Evolutionary conservation across 768 basidiomycete species (phyloP).

Genomic region (Tricholoma matsutake): DNA sequence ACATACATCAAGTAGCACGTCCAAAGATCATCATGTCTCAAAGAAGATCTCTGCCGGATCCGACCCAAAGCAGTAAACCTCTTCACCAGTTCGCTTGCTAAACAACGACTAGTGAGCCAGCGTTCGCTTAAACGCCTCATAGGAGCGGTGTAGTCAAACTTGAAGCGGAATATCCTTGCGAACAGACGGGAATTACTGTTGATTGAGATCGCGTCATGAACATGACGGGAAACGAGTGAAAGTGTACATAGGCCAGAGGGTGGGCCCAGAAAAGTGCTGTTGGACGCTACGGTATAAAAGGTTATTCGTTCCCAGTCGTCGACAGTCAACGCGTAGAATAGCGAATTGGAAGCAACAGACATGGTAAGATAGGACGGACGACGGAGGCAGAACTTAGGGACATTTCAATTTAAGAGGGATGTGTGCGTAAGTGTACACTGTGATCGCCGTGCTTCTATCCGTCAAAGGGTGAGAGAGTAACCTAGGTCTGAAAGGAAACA

Average conservation of each 20-base stretch:
- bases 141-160: constrained; percentile 42
- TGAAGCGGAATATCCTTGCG: constrained; percentile 41
- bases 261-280: constrained; percentile 39
- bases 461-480: constrained; percentile 10
- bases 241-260: constrained; percentile 37
- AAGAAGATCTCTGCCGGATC: constrained; percentile 29
- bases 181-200: constrained; percentile 37
- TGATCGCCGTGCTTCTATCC: constrained; percentile 18
- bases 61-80: constrained; percentile 40
- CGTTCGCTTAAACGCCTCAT: constrained; percentile 34
- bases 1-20: constrained; percentile 47
- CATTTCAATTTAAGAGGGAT: neutral
- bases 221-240: constrained; percentile 33
- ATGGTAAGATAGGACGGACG: constrained; percentile 14
- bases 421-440: constrained; percentile 9
- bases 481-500: neutral
- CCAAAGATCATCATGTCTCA: constrained; percentile 46
- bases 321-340: constrained; percentile 19
- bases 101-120: constrained; percentile 34
- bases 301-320: constrained; percentile 42
- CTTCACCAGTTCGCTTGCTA: constrained; percentile 42
- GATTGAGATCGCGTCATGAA: constrained; percentile 35
- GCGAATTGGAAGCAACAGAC: constrained; percentile 5
- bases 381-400: neutral
- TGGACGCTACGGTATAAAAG: constrained; percentile 31